phyloP scores from a whole-genome alignment of 345 rosid species.

The Durio zibethinus region DNA sequence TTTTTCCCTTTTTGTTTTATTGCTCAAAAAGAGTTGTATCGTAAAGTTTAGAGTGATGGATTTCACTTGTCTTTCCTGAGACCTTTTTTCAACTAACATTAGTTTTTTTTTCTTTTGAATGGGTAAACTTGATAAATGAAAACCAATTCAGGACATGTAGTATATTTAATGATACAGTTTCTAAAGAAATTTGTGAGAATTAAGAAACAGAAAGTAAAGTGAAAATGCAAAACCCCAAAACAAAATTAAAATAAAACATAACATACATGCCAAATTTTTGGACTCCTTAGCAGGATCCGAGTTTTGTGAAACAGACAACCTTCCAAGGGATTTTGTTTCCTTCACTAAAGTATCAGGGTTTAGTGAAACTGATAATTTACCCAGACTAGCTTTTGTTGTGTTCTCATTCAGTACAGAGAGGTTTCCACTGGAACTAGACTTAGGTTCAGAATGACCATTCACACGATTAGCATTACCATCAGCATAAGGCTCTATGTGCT shows the following conservation, averaged over 20 bases:
- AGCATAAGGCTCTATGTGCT: slow-evolving; percentile 78
- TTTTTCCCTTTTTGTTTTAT: neutral
- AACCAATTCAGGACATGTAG: neutral
- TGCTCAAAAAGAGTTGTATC: neutral
- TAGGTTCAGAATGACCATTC: slow-evolving; percentile 62
- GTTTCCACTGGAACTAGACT: slow-evolving; percentile 52
- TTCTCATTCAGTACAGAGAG: slow-evolving; percentile 56
- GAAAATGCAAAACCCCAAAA: neutral
- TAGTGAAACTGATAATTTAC: slow-evolving; percentile 54
- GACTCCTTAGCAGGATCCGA: slow-evolving; percentile 71
- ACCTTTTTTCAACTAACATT: neutral
- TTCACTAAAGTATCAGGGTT: slow-evolving; percentile 50
- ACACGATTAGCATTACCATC: slow-evolving; percentile 41
- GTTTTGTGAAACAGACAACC: slow-evolving; percentile 82
- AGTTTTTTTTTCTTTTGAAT: neutral
- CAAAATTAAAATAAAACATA: slow-evolving; percentile 5
- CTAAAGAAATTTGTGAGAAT: neutral
- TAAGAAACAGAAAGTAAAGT: neutral
- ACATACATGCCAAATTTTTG: slow-evolving; percentile 57
- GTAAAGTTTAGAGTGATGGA: neutral
- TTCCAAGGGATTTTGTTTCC: slow-evolving; percentile 77
- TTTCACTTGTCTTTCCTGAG: neutral
- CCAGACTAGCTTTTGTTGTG: slow-evolving; percentile 46
- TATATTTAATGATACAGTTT: neutral
- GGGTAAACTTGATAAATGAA: neutral